Conservation (phyloP, 2,329 filamentous ascomycete species). For the Neonectria magnoliae region DNA sequence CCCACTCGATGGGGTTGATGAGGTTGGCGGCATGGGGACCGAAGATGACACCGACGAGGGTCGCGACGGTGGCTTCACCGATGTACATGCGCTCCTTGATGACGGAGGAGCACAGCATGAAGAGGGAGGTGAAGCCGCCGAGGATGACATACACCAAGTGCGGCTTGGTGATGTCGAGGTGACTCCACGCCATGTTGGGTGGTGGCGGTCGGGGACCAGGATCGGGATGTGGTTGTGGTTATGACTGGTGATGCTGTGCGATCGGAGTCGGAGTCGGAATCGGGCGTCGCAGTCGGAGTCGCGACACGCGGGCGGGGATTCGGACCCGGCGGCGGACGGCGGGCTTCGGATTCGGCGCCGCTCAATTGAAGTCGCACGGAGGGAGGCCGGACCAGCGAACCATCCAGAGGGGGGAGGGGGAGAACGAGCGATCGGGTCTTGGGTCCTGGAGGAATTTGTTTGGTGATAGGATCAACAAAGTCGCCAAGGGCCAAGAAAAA, state of each 20-base stretch:
- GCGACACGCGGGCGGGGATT: neutral
- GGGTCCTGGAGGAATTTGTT: neutral
- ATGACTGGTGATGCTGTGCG: neutral
- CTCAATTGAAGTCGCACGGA: conserved; percentile 28
- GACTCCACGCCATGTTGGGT: conserved; percentile 76
- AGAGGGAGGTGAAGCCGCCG: conserved; percentile 95
- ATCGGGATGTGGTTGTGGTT: neutral
- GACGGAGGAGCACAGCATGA: conserved; percentile 97
- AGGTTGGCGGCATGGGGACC: conserved; percentile 85
- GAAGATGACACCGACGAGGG: conserved; percentile 87
- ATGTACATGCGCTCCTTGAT: conserved; percentile 99
- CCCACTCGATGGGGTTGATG: conserved; percentile 81
- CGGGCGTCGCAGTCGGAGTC: conserved; percentile 9
- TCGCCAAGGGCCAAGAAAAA: conserved; percentile 18
- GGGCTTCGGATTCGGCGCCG: conserved; percentile 8
- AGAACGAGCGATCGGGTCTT: neutral
- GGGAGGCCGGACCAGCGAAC: conserved; percentile 18
- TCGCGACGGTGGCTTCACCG: conserved; percentile 95
- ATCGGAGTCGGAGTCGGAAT: conserved; percentile 4
- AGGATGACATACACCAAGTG: conserved; percentile 99
- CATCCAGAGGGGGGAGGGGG: conserved; percentile 10
- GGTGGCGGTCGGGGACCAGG: conserved; percentile 2
- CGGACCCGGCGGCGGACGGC: conserved; percentile 13
- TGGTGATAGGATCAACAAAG: neutral
- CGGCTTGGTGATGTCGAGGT: conserved; percentile 87